These are phyloP conservation scores for Pleurotus ostreatus DNA, from an alignment of 768 basidiomycete genomes.

Conservation along the genomic window DNA sequence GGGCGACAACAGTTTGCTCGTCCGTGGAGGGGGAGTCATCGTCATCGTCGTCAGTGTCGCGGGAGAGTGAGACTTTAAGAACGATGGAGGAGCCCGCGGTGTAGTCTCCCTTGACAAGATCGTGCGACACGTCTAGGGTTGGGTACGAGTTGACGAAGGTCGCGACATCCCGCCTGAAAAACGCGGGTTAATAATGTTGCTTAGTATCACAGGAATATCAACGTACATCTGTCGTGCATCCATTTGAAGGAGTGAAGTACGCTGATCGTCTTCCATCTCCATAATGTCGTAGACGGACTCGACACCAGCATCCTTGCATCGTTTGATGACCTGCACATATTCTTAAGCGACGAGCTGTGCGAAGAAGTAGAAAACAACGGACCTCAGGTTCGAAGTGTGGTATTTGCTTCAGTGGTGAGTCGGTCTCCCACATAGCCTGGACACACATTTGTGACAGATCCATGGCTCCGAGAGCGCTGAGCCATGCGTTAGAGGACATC, in stretches of 20 bases:
- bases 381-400: slow-evolving; percentile 95
- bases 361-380: slow-evolving; percentile 13
- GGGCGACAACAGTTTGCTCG: slow-evolving; percentile 86
- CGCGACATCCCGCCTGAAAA: slow-evolving; percentile 83
- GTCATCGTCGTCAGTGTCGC: slow-evolving; percentile 80
- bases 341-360: background rate
- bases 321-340: slow-evolving; percentile 59
- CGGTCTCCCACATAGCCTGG: slow-evolving; percentile 96
- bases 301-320: slow-evolving; percentile 78
- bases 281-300: slow-evolving; percentile 96
- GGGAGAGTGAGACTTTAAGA: slow-evolving; percentile 73
- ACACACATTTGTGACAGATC: slow-evolving; percentile 98
- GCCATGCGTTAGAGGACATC: slow-evolving; percentile 95
- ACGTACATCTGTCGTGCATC: slow-evolving; percentile 80
- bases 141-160: slow-evolving; percentile 96
- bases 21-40: slow-evolving; percentile 34
- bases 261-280: slow-evolving; percentile 94
- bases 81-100: slow-evolving; percentile 82
- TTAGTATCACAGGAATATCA: background rate
- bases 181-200: slow-evolving; percentile 12
- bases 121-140: slow-evolving; percentile 86
- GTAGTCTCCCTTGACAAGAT: slow-evolving; percentile 84
- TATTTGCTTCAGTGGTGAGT: slow-evolving; percentile 92
- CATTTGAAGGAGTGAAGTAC: slow-evolving; percentile 82
- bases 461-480: slow-evolving; percentile 95